Evolutionary conservation across 2,329 filamentous ascomycete species (phyloP).

Genomic region (Microthyrium microscopicum): DNA sequence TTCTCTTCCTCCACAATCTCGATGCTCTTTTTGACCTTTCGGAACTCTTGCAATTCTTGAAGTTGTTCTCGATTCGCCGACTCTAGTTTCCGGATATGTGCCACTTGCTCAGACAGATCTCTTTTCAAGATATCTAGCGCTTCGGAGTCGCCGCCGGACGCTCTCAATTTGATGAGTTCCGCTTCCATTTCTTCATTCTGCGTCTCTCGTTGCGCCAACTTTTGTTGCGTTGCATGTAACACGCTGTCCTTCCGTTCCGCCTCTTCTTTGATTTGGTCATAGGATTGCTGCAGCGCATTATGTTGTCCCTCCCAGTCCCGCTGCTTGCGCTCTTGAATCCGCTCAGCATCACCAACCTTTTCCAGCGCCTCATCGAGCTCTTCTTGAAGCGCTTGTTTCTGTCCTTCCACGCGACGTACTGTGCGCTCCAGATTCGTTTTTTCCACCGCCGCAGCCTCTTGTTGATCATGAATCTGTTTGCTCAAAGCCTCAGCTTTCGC

Average conservation of each 20-base stretch:
- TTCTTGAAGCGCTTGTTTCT: slow-evolving; percentile 58
- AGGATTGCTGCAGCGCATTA: slow-evolving; percentile 37
- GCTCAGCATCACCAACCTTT: slow-evolving; percentile 49
- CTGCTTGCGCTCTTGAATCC: slow-evolving; percentile 44
- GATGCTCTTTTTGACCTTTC: slow-evolving; percentile 69
- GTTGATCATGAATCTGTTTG: slow-evolving; percentile 37
- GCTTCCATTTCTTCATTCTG: slow-evolving; percentile 63
- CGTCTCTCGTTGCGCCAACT: slow-evolving; percentile 50
- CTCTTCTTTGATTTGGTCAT: slow-evolving; percentile 45
- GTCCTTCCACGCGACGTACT: slow-evolving; percentile 43
- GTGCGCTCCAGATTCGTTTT: slow-evolving; percentile 38
- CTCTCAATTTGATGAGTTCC: slow-evolving; percentile 68
- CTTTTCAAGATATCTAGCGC: slow-evolving; percentile 71
- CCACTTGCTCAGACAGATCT: slow-evolving; percentile 79
- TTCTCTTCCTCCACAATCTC: slow-evolving; percentile 95
- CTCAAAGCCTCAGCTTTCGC: slow-evolving; percentile 38
- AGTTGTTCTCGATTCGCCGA: slow-evolving; percentile 63
- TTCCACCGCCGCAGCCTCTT: slow-evolving; percentile 38
- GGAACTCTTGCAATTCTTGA: slow-evolving; percentile 62
- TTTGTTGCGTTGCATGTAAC: slow-evolving; percentile 46
- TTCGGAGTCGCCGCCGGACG: slow-evolving; percentile 73
- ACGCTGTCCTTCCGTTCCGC: slow-evolving; percentile 37
- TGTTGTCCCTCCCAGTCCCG: slow-evolving; percentile 46
- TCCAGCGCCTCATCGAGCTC: slow-evolving; percentile 72
- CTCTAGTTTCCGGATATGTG: slow-evolving; percentile 78